phyloP scores from a whole-genome alignment of 179 eudicot species.

The Beta corolliflora region DNA sequence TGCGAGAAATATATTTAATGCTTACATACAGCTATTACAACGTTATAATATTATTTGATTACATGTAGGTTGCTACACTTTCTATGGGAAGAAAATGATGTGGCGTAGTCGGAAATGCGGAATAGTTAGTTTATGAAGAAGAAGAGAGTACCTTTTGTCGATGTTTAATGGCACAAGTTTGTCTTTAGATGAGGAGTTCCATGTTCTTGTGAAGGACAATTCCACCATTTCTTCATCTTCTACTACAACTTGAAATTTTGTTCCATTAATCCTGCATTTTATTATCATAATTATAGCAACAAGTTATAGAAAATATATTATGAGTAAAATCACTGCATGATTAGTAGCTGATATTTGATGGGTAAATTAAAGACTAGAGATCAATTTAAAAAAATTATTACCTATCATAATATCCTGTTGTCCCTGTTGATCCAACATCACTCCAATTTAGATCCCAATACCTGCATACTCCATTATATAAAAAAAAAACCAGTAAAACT shows the following conservation, averaged over 20 bases:
- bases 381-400: not conserved
- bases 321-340: no score
- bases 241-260: constrained; percentile 45
- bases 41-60: no score
- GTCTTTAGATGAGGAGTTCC: constrained; percentile 41
- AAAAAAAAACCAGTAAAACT: no score
- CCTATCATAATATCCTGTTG: constrained; percentile 50
- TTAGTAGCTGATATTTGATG: no score
- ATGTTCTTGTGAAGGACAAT: constrained; percentile 68
- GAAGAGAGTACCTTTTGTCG: constrained; percentile 63
- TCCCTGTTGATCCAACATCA: constrained; percentile 41
- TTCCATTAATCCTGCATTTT: constrained; percentile 60
- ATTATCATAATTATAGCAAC: not conserved
- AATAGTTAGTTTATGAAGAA: not conserved
- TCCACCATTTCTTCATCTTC: constrained; percentile 63
- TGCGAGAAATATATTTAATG: no score
- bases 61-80: no score
- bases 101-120: no score
- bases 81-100: no score
- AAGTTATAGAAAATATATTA: no score
- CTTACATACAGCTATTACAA: no score
- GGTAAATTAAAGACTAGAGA: no score
- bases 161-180: constrained; percentile 57
- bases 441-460: constrained; percentile 65
- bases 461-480: constrained; percentile 28